A percentile compares a stretch with the other conserved stretches of the same genome.
These are phyloP conservation scores for Aethionema arabicum DNA, from an alignment of 345 rosid genomes.

Conservation along the genomic window DNA sequence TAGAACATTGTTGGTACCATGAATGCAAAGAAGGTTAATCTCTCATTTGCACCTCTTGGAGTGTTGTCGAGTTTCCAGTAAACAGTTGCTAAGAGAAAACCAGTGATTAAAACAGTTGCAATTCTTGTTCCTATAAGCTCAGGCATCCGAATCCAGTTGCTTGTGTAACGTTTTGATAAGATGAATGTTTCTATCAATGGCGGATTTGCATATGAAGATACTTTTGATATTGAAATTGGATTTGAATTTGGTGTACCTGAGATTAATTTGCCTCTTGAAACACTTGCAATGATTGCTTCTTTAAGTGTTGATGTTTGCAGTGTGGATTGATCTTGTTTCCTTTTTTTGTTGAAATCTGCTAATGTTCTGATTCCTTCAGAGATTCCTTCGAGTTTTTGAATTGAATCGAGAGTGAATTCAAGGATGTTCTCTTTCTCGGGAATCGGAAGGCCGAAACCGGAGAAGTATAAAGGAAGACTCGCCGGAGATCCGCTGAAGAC, in stretches of 20 bases:
- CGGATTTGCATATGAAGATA: slow-evolving; percentile 39
- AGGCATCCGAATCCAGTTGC: slow-evolving; percentile 39
- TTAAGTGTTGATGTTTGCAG: slow-evolving; percentile 26
- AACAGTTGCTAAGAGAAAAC: slow-evolving; percentile 43
- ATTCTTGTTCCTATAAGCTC: slow-evolving; percentile 34
- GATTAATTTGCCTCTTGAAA: slow-evolving; percentile 37
- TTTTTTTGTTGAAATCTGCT: slow-evolving; percentile 63
- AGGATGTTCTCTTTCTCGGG: slow-evolving; percentile 88
- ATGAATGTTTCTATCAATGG: slow-evolving; percentile 33
- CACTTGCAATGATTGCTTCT: slow-evolving; percentile 38
- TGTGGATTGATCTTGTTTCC: slow-evolving; percentile 35
- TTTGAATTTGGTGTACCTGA: slow-evolving; percentile 27
- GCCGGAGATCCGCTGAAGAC: slow-evolving; percentile 80
- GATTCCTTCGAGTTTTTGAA: slow-evolving; percentile 82
- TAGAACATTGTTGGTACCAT: slow-evolving; percentile 49
- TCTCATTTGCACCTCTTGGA: slow-evolving; percentile 45
- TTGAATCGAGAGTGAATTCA: slow-evolving; percentile 75
- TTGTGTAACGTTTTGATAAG: slow-evolving; percentile 42
- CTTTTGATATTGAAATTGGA: slow-evolving; percentile 22
- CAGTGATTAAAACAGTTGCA: slow-evolving; percentile 44
- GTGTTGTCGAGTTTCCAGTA: slow-evolving; percentile 40
- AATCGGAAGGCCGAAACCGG: slow-evolving; percentile 80
- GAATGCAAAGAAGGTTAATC: slow-evolving; percentile 51
- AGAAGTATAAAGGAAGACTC: slow-evolving; percentile 51
- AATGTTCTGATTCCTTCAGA: slow-evolving; percentile 74